Percentiles rank a stretch among this genome's conserved stretches.
These are phyloP conservation scores for Xylariaceae sp. DNA, from an alignment of 2,329 filamentous ascomycete genomes.

Conservation along the genomic window DNA sequence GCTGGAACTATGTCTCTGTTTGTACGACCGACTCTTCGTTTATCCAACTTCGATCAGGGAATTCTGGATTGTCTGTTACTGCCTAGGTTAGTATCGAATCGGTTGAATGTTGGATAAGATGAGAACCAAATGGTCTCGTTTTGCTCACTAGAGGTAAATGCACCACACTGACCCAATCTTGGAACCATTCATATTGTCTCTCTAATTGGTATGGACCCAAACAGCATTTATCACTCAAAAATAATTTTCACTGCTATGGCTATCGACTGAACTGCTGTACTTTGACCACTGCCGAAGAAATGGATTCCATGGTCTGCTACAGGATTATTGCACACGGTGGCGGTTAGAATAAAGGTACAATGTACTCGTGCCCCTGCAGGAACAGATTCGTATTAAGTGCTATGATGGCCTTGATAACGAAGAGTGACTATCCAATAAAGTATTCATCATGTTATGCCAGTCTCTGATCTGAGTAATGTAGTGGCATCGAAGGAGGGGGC, in stretches of 20 bases:
- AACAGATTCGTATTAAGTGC: too few species aligned
- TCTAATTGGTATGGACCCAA: neutral
- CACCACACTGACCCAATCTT: neutral
- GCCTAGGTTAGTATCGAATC: neutral
- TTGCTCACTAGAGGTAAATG: neutral
- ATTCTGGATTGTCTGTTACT: too few species aligned
- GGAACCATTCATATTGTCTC: neutral
- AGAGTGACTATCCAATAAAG: neutral
- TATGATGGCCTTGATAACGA: neutral
- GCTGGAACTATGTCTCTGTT: too few species aligned
- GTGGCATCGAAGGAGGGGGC: neutral
- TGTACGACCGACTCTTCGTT: too few species aligned
- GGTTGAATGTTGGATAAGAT: neutral
- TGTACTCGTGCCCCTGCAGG: neutral
- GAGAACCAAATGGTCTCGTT: neutral
- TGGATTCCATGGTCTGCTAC: neutral
- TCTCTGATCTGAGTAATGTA: too few species aligned
- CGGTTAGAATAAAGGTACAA: neutral
- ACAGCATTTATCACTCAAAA: neutral
- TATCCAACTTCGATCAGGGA: too few species aligned
- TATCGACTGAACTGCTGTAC: too few species aligned
- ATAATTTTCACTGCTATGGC: neutral
- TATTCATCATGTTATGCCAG: conserved; percentile 4
- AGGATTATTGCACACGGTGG: neutral
- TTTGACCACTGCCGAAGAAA: neutral